phyloP scores from a whole-genome alignment of 805 yeast genomes.

The Wickerhamiella brachini region DNA sequence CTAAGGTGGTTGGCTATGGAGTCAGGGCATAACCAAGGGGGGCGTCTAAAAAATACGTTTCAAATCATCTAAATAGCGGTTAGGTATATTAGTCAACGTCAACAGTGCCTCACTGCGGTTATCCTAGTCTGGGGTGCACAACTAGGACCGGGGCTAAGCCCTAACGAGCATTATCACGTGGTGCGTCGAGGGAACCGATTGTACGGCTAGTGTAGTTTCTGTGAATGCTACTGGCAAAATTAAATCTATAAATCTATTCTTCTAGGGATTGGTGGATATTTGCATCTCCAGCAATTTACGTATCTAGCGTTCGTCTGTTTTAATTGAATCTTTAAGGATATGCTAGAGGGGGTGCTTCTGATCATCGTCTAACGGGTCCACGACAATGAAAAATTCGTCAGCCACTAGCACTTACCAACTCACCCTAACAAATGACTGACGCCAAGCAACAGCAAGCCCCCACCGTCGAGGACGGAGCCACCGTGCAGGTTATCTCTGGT shows the following conservation, averaged over 20 bases:
- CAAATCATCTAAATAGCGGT: background rate
- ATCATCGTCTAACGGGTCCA: too few species aligned
- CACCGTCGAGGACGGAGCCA: slow-evolving; percentile 46
- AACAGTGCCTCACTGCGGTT: background rate
- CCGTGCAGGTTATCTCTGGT: slow-evolving; percentile 67
- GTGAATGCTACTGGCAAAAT: too few species aligned
- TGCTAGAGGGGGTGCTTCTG: too few species aligned
- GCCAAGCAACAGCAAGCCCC: slow-evolving; percentile 32
- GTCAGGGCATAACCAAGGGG: background rate
- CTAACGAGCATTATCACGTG: background rate
- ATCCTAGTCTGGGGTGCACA: background rate
- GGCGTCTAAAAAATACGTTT: background rate
- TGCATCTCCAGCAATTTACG: too few species aligned
- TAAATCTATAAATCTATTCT: too few species aligned
- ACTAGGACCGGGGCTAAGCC: background rate
- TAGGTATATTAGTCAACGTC: background rate
- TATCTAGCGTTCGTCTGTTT: too few species aligned
- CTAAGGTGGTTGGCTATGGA: too few species aligned
- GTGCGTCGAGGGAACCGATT: background rate
- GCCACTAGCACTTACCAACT: background rate
- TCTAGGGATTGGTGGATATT: too few species aligned
- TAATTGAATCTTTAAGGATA: too few species aligned
- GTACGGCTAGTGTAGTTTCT: too few species aligned
- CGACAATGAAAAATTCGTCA: background rate
- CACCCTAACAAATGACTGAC: slow-evolving; percentile 7